Evolutionary conservation across 441 rosid species (phyloP).

Genomic region (Eutrema salsugineum): DNA sequence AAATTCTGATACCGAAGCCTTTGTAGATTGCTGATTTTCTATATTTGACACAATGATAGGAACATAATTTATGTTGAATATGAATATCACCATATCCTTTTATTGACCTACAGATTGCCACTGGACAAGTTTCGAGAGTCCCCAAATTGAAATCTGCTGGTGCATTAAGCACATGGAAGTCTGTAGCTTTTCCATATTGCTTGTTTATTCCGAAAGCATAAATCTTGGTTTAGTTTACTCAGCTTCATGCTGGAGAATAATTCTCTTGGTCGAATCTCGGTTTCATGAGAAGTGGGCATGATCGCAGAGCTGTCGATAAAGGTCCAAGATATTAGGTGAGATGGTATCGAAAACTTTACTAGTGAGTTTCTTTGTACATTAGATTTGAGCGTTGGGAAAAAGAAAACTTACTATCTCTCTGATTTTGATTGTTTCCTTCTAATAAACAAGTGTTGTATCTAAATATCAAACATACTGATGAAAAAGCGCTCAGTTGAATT

Average conservation of each 20-base stretch:
- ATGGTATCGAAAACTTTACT: constrained; percentile 29
- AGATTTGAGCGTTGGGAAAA: constrained; percentile 14
- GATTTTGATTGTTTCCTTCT: not conserved
- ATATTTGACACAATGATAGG: constrained; percentile 14
- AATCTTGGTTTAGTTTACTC: constrained; percentile 21
- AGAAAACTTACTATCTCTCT: not conserved
- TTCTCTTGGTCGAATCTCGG: constrained; percentile 9
- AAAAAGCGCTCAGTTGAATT: not conserved
- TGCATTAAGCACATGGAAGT: constrained; percentile 21
- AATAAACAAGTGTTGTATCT: constrained; percentile 20
- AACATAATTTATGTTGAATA: constrained; percentile 13
- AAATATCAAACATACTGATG: not conserved
- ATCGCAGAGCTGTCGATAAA: not conserved
- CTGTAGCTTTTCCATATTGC: constrained; percentile 19
- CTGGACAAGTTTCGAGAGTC: not conserved
- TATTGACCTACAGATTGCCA: constrained; percentile 25
- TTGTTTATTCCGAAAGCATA: constrained; percentile 24
- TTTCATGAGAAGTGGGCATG: constrained; percentile 9
- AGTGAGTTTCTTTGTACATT: constrained; percentile 29
- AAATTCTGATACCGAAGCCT: constrained; percentile 4
- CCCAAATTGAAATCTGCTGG: constrained; percentile 14
- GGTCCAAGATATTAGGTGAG: constrained; percentile 21
- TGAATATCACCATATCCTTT: constrained; percentile 23
- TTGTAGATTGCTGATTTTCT: constrained; percentile 17
- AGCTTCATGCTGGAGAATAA: constrained; percentile 29